A percentile compares a stretch with the other conserved stretches of the same genome.
Evolutionary conservation across 768 basidiomycete genomes (phyloP).

Genomic region (Psilocybe tampanensis): DNA sequence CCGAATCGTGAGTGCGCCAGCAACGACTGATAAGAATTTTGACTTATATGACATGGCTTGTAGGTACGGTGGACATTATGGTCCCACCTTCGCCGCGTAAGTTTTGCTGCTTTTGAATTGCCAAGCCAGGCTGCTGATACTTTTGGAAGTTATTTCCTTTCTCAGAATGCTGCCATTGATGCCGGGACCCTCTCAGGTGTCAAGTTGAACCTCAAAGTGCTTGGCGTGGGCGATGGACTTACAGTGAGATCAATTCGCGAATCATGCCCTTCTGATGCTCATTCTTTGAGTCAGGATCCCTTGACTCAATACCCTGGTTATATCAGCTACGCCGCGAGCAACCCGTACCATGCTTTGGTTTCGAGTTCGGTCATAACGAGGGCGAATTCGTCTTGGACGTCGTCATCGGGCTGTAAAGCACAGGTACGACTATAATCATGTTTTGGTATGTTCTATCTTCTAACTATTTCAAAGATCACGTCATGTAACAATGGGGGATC

Average conservation of each 20-base stretch:
- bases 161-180: conserved; percentile 60
- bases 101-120: conserved; percentile 6
- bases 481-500: conserved; percentile 51
- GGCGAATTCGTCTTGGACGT: conserved; percentile 46
- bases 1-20: conserved; percentile 58
- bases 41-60: background rate
- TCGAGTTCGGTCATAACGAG: conserved; percentile 38
- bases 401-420: conserved; percentile 48
- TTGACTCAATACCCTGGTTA: conserved; percentile 58
- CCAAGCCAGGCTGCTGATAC: background rate
- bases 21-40: no score
- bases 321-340: conserved; percentile 53
- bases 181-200: conserved; percentile 45
- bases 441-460: background rate
- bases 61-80: conserved; percentile 75
- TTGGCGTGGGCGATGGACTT: conserved; percentile 66
- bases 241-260: conserved; percentile 40
- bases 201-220: conserved; percentile 57
- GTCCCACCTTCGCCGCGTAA: conserved; percentile 63
- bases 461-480: conserved; percentile 41
- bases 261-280: background rate
- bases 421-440: conserved; percentile 33
- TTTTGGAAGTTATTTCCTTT: conserved; percentile 47
- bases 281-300: conserved; percentile 15
- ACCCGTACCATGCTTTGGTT: conserved; percentile 60